Evolutionary conservation across 352 stramenopile genomes (phyloP).

Genomic region (Aphanomyces astaci): DNA sequence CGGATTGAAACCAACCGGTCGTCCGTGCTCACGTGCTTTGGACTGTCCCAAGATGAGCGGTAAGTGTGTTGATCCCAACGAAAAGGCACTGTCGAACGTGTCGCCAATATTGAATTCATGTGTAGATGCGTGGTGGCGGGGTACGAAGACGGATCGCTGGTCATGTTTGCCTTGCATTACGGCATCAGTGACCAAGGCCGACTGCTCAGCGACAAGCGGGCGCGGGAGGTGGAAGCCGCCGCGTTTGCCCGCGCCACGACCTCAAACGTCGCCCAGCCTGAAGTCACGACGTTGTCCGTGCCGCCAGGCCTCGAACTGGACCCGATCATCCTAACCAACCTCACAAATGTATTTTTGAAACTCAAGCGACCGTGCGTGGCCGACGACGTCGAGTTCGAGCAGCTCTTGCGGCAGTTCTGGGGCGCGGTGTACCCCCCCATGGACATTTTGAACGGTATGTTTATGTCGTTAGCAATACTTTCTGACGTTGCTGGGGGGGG

Average conservation of each 20-base stretch:
- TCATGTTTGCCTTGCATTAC: slow-evolving; percentile 77
- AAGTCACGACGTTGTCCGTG: background rate
- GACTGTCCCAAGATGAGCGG: slow-evolving; percentile 70
- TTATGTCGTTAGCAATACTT: background rate
- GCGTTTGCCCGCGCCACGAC: slow-evolving; percentile 53
- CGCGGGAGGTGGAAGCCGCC: slow-evolving; percentile 65
- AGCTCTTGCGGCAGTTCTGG: slow-evolving; percentile 53
- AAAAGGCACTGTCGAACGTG: too few species aligned
- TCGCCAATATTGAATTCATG: too few species aligned
- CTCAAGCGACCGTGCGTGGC: slow-evolving; percentile 64
- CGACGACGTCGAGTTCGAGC: slow-evolving; percentile 55
- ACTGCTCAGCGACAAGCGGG: slow-evolving; percentile 60
- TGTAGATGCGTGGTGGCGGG: slow-evolving; percentile 61
- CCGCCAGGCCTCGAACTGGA: background rate
- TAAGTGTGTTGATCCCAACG: too few species aligned
- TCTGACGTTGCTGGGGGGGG: background rate
- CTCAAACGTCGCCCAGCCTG: background rate
- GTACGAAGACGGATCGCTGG: slow-evolving; percentile 68
- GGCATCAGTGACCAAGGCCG: slow-evolving; percentile 69
- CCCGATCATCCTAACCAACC: slow-evolving; percentile 34
- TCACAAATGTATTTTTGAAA: slow-evolving; percentile 56
- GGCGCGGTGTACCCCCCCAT: slow-evolving; percentile 42
- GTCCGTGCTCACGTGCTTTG: slow-evolving; percentile 56
- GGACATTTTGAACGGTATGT: slow-evolving; percentile 8
- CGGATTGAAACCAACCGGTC: slow-evolving; percentile 73